Evolutionary conservation across 352 stramenopile species (phyloP).

Genomic region (Pythium monospermum): DNA sequence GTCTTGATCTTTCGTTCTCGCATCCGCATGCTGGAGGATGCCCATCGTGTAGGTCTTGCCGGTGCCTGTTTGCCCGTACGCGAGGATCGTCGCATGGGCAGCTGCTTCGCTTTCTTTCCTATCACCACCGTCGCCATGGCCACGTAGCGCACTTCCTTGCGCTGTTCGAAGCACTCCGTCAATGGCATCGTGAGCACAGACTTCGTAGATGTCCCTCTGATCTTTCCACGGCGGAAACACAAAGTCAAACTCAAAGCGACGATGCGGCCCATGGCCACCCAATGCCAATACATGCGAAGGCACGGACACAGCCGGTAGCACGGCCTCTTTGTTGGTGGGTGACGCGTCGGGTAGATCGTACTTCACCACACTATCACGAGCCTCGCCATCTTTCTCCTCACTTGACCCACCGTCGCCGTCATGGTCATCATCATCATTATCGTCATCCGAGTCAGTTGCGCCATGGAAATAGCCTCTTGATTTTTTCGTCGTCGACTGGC

Average conservation of each 20-base stretch:
- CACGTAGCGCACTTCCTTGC: not conserved
- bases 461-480: too few species aligned
- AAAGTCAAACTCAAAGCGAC: slow-evolving; percentile 64
- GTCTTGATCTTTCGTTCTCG: slow-evolving; percentile 22
- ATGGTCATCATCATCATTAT: not conserved
- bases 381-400: not conserved
- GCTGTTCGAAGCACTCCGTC: slow-evolving; percentile 28
- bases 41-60: slow-evolving; percentile 80
- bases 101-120: not conserved
- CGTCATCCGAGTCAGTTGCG: not conserved
- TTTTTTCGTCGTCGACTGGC: too few species aligned
- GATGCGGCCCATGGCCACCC: slow-evolving; percentile 11
- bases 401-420: not conserved
- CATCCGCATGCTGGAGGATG: slow-evolving; percentile 37
- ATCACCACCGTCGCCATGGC: too few species aligned
- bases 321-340: not conserved
- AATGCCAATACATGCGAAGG: slow-evolving; percentile 21
- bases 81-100: slow-evolving; percentile 46
- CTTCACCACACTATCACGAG: slow-evolving; percentile 9
- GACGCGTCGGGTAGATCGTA: slow-evolving; percentile 5
- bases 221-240: slow-evolving; percentile 47
- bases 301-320: slow-evolving; percentile 12
- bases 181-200: slow-evolving; percentile 33
- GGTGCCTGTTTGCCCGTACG: slow-evolving; percentile 71
- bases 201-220: slow-evolving; percentile 48